Base-by-base conservation (phyloP, 129 eudicot species). In the Pseudognaphalium luteoalbum region DNA sequence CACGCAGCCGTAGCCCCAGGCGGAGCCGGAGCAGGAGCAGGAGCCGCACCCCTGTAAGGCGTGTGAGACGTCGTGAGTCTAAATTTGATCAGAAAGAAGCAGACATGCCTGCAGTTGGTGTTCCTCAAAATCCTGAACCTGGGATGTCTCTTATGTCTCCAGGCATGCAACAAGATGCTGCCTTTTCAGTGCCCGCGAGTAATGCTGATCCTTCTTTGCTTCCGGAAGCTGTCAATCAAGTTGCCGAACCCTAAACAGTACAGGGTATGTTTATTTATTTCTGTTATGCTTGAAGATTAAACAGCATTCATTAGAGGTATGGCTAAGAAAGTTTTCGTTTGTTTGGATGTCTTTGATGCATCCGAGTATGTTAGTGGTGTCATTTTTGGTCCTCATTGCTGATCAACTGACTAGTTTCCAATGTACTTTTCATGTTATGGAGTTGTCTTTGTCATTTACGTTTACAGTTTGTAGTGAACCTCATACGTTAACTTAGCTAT, bases 21-120 rank as follows among this genome's bases (percentile, higher is more conserved):
- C 7, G 62, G 60, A 85, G 88, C 57, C 87, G 89, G 1, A 82
- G 87, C 78, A 71, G 79, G 2, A 85, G 86, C 75, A 85, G 89
- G 1, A 82, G 87, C 78, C 76, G 80, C 16, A 85, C 80, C 76
- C 85, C 82, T 66, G 75, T 47, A 25, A 81, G 54, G 6, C 54
- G 54, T 47, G 54, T 47, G 54, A 47, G 78, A 70, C 83, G 82
- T 0, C 88, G 94, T 34, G 81, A 73, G 77, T 70, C 54, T 47
- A 47, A 47, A 47, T 47, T 47, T 47, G 54, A 47, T 80, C 85
- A 79, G 68, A 84, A 76, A 86, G 87, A 85, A 6, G 79, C 42
- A 4, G 66, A 81, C 19, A 4, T 51, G 75, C 75, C 75, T 65
- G 19, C 7, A 17, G 73, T 57, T 57, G 62, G 62, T 57, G 62